These are phyloP conservation scores for Dothiorella sarmentorum DNA, from an alignment of 2,329 filamentous ascomycete genomes.

Conservation along the genomic window DNA sequence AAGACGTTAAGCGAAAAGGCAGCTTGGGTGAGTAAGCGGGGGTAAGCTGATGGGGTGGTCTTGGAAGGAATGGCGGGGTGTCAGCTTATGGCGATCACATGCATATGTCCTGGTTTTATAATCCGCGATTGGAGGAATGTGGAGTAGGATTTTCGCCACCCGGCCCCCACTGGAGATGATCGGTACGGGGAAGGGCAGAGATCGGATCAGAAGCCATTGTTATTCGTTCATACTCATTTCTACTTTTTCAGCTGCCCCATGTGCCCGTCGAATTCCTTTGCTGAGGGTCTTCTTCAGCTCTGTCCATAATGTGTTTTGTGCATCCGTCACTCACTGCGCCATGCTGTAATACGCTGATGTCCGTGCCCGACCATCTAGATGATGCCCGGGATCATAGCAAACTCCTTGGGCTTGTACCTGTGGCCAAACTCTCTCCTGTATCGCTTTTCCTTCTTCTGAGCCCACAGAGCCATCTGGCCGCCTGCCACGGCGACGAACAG, in stretches of 20 bases:
- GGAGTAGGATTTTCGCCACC: neutral
- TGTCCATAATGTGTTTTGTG: neutral
- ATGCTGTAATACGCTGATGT: too few relatives aligned
- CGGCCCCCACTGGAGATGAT: neutral
- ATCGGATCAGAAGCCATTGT: neutral
- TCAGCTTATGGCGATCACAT: constrained; percentile 7
- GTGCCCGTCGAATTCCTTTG: neutral
- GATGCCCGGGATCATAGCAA: constrained; percentile 74
- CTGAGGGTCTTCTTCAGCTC: neutral
- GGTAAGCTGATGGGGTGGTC: constrained; percentile 8
- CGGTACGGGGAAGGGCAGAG: neutral
- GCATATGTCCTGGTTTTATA: neutral
- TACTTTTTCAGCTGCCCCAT: neutral
- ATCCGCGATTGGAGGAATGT: neutral
- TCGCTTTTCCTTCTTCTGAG: constrained; percentile 82
- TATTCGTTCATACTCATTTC: neutral
- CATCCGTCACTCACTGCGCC: too few relatives aligned
- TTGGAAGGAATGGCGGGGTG: neutral
- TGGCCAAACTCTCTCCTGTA: constrained; percentile 89
- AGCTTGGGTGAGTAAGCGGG: neutral
- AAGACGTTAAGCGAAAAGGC: too few relatives aligned
- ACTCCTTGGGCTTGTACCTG: constrained; percentile 93
- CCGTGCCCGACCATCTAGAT: constrained; percentile 43
- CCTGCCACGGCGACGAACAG: constrained; percentile 72
- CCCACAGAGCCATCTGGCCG: constrained; percentile 83